A percentile compares a stretch with the other conserved stretches of the same genome.
Evolutionary conservation across 2,329 filamentous ascomycete species (phyloP).

Genomic region (Iodosphaeria phyllophila): DNA sequence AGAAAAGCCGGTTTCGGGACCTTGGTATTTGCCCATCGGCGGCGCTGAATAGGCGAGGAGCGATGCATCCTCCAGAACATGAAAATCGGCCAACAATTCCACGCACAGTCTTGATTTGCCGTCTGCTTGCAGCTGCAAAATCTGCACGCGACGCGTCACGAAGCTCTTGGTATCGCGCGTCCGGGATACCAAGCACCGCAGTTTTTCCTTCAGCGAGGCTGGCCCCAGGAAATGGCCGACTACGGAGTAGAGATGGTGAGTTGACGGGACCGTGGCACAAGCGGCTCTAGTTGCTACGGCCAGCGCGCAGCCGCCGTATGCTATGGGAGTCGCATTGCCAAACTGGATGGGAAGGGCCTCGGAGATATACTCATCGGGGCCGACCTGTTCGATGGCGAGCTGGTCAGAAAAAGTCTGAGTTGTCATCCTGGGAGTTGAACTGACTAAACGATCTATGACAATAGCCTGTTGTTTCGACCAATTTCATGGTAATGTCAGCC

Average conservation of each 20-base stretch:
- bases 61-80: slow-evolving; percentile 16
- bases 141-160: slow-evolving; percentile 24
- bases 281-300: slow-evolving; percentile 22
- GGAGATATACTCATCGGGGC: slow-evolving; percentile 4
- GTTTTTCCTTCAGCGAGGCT: slow-evolving; percentile 17
- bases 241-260: slow-evolving; percentile 24
- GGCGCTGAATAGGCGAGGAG: slow-evolving; percentile 19
- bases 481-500: too few species aligned
- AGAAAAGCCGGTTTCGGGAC: slow-evolving; percentile 9
- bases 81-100: slow-evolving; percentile 26
- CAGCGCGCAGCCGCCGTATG: slow-evolving; percentile 10
- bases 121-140: slow-evolving; percentile 20
- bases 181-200: slow-evolving; percentile 16
- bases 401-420: too few species aligned
- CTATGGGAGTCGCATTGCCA: slow-evolving; percentile 5
- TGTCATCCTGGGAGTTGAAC: too few species aligned
- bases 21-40: slow-evolving; percentile 14
- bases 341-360: slow-evolving; percentile 2
- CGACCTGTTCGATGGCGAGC: slow-evolving; percentile 3
- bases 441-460: too few species aligned
- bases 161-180: slow-evolving; percentile 27
- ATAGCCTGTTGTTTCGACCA: too few species aligned
- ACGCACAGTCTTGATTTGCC: slow-evolving; percentile 19
- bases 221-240: slow-evolving; percentile 27
- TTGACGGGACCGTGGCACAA: slow-evolving; percentile 13